Percentiles rank a stretch among this genome's conserved stretches.
Conservation (phyloP, 176 grass and related monocot genomes). For the Dactylis glomerata region DNA sequence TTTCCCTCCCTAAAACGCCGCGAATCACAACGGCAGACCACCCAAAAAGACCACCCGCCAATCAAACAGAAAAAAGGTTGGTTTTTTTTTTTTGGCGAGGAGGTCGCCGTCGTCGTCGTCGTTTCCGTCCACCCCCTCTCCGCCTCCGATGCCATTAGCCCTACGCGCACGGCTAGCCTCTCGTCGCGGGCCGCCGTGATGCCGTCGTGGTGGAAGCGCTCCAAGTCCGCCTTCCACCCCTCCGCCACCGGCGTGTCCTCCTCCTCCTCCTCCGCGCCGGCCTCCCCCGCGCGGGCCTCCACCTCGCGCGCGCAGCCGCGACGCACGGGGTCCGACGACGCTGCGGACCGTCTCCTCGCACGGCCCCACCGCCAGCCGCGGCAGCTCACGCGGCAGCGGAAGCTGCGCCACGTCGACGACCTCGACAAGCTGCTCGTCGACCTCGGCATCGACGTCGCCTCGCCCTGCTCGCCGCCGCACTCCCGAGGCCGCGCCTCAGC, state of each 20-base stretch:
- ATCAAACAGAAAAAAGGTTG: background rate
- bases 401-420: conserved; percentile 59
- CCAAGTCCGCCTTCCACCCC: conserved; percentile 51
- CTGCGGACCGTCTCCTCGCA: background rate
- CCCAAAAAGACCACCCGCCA: background rate
- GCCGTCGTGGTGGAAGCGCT: conserved; percentile 71
- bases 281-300: conserved; percentile 44
- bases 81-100: conserved; percentile 1
- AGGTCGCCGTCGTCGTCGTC: conserved; percentile 28
- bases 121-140: conserved; percentile 15
- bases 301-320: conserved; percentile 37
- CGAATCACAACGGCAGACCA: background rate
- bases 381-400: conserved; percentile 63
- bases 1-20: background rate
- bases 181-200: conserved; percentile 12
- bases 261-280: conserved; percentile 30
- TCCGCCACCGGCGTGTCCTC: conserved; percentile 17
- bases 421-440: conserved; percentile 30
- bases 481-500: background rate
- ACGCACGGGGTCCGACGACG: background rate
- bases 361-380: conserved; percentile 23
- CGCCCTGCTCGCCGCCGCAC: conserved; percentile 20
- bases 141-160: conserved; percentile 42
- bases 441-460: conserved; percentile 29
- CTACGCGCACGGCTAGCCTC: conserved; percentile 13